Base-by-base conservation (phyloP, 257 asterid species). In the Oldenlandia corymbosa region DNA sequence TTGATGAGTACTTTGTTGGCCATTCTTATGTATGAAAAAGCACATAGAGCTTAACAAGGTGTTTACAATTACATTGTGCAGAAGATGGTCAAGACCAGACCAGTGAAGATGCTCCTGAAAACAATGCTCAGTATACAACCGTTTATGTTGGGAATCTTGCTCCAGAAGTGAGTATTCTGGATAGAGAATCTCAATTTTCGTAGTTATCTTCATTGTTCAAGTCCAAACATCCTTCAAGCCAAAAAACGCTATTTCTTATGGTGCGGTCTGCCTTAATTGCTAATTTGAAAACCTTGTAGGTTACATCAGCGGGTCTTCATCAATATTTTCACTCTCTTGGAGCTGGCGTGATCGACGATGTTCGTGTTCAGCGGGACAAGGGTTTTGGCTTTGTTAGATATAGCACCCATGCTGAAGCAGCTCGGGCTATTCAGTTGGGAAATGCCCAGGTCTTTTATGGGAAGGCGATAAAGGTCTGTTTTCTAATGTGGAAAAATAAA, bases 141-240 rank as follows among this genome's bases (percentile, higher is more conserved):
- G 97, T 87, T 54, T 90, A 86, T 68, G 95, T 90, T 39, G 95
- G 95, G 75, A 90, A 90, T 77, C 91, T 90, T 73, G 84, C 95
- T 73, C 84, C 86, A 63, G 95, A 90, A 78, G 95, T 86, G 62
- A 79, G 85, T 75, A 47, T 46, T 11, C 6, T 57, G 50, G 24
- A 50, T 51, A 58, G 6, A 13, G 32, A 31, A 50, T 23, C 68
- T 48, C 7, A 57, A 31, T 62, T 21, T 20, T 64, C 48, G 41
- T 18, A 27, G 23, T 3, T 13, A 63, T 21, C 14, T 26, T 65
- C 21, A 27, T 50, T 32, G 68, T 26, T 7, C 13, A 50, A 10
- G 66, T 3, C 21, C n/a, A 2, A 36, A 8, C 10, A 9, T 37
- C 32, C 20, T 20, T 21, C 32, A 6, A 37, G 37, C 32, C 21